Conservation (phyloP, 2,329 filamentous ascomycete species). For the Laburnicola sp. region DNA sequence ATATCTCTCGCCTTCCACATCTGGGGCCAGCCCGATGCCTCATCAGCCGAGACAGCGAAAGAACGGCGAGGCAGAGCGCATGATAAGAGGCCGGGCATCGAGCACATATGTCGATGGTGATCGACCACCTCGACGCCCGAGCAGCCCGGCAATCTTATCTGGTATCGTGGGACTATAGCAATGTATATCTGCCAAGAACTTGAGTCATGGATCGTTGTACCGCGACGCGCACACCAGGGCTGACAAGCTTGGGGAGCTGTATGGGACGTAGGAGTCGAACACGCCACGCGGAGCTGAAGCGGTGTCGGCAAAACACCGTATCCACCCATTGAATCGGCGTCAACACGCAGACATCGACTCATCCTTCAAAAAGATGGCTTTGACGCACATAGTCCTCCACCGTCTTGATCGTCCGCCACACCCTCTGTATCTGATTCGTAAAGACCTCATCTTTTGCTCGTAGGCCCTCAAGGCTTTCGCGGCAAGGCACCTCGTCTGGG, state of each 20-base stretch:
- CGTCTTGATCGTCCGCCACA: background rate
- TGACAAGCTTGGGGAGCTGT: background rate
- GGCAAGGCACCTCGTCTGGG: background rate
- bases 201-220: no score
- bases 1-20: constrained; percentile 2
- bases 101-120: background rate
- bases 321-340: background rate
- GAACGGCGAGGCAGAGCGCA: background rate
- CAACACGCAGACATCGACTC: background rate
- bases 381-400: background rate
- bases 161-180: no score
- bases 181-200: no score
- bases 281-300: background rate
- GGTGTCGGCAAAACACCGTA: background rate
- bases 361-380: no score
- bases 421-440: background rate
- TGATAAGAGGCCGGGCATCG: background rate
- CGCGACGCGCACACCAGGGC: no score
- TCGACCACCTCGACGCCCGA: background rate
- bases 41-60: background rate
- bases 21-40: constrained; percentile 1
- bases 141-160: no score
- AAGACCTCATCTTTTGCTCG: background rate
- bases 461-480: background rate
- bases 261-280: background rate